Percentiles rank a stretch among this genome's conserved stretches.
These are phyloP conservation scores for Trichosporon faecale DNA, from an alignment of 1,284 basidiomycete genomes.

Conservation along the genomic window DNA sequence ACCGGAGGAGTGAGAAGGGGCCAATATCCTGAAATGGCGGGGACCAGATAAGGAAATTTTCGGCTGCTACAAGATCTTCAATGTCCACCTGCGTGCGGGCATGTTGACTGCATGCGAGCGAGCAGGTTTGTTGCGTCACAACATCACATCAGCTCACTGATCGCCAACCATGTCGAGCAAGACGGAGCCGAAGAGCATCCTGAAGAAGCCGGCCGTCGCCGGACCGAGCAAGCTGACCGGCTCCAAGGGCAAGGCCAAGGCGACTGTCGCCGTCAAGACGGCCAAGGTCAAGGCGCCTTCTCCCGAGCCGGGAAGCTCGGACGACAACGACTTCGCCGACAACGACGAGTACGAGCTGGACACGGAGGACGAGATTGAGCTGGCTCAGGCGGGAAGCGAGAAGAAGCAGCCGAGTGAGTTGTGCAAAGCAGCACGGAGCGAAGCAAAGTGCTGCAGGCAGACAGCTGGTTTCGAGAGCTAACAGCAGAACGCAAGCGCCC, in stretches of 20 bases:
- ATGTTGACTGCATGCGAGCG: background rate
- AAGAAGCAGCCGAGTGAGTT: conserved; percentile 24
- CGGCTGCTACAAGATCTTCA: conserved; percentile 5
- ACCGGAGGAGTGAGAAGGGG: background rate
- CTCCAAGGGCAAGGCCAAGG: conserved; percentile 14
- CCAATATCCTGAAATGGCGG: background rate
- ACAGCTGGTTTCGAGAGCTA: too few relatives aligned
- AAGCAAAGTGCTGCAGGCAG: too few relatives aligned
- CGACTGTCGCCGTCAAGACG: conserved; percentile 9
- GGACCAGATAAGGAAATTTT: conserved; percentile 21
- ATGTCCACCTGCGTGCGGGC: background rate
- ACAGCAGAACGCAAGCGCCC: conserved; percentile 46
- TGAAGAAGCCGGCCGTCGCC: conserved; percentile 19
- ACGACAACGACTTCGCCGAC: conserved; percentile 21
- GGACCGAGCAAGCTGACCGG: conserved; percentile 7
- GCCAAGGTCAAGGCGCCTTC: conserved; percentile 17
- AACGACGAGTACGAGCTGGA: conserved; percentile 20
- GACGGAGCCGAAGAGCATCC: conserved; percentile 23
- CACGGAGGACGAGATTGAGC: conserved; percentile 26
- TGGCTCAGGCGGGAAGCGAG: conserved; percentile 17
- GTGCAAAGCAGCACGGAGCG: too few relatives aligned
- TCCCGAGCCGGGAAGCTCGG: conserved; percentile 7
- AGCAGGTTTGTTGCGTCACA: background rate
- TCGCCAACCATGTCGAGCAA: conserved; percentile 14
- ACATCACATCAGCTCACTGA: background rate